Evolutionary conservation across 2,329 filamentous ascomycete genomes (phyloP).

Genomic region (Ampelomyces quisqualis): DNA sequence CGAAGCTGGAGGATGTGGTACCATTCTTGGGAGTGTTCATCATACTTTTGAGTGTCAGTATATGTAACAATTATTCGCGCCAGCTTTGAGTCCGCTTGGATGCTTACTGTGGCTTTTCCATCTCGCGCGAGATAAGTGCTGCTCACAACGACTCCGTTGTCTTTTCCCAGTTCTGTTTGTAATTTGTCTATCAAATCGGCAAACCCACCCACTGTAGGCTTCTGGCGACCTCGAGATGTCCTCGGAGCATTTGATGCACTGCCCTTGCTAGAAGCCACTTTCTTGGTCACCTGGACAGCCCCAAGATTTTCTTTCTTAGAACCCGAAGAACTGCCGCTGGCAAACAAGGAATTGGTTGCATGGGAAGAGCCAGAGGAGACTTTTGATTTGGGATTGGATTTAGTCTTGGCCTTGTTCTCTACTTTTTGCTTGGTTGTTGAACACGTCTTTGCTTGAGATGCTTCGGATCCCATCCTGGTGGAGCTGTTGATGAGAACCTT

Average conservation of each 20-base stretch:
- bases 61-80: background rate
- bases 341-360: too few species aligned
- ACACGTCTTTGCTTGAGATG: too few species aligned
- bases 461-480: too few species aligned
- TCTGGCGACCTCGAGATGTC: constrained; percentile 2
- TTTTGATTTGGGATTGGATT: too few species aligned
- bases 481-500: too few species aligned
- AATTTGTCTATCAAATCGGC: constrained; percentile 3
- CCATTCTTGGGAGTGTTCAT: constrained; percentile 20
- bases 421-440: too few species aligned
- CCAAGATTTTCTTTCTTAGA: background rate
- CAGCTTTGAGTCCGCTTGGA: background rate
- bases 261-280: too few species aligned
- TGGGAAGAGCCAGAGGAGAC: too few species aligned
- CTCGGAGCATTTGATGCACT: background rate
- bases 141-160: constrained; percentile 9
- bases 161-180: background rate
- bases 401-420: too few species aligned
- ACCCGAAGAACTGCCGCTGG: too few species aligned
- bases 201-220: constrained; percentile 9
- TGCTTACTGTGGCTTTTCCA: constrained; percentile 3
- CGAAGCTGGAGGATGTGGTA: constrained; percentile 34
- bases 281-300: background rate
- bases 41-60: background rate
- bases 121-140: constrained; percentile 3